These are phyloP conservation scores for Phytophthora pinifolia DNA, from an alignment of 352 stramenopile genomes.

Conservation along the genomic window DNA sequence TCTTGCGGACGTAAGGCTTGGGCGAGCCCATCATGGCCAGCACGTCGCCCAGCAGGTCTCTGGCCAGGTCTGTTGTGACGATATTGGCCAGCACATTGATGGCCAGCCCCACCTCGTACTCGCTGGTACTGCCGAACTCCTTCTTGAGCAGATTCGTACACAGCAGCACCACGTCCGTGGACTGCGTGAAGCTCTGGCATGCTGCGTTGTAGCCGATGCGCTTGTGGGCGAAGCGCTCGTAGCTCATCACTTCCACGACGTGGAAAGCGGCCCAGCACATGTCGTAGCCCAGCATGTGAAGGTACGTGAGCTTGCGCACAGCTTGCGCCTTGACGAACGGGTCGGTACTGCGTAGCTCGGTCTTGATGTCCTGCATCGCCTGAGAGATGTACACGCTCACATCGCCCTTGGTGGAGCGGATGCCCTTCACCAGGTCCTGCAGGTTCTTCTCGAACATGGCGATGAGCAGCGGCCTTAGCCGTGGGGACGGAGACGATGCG, in stretches of 20 bases:
- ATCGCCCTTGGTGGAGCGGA: slow-evolving; percentile 96
- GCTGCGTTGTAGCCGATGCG: slow-evolving; percentile 96
- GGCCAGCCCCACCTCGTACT: slow-evolving; percentile 97
- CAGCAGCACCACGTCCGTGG: slow-evolving; percentile 98
- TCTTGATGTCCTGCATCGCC: slow-evolving; percentile 97
- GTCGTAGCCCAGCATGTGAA: slow-evolving; percentile 99
- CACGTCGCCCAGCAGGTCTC: slow-evolving; percentile 92
- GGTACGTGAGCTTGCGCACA: slow-evolving; percentile 96
- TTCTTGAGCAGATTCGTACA: slow-evolving; percentile 99
- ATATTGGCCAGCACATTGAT: slow-evolving; percentile 99
- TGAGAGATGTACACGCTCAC: slow-evolving; percentile 97
- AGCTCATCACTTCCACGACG: slow-evolving; percentile 98
- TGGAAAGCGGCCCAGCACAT: slow-evolving; percentile 98
- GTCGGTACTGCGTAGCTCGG: slow-evolving; percentile 96
- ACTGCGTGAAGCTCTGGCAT: slow-evolving; percentile 96
- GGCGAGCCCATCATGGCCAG: slow-evolving; percentile 92
- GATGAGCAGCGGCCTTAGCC: not conserved
- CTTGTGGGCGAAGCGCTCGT: slow-evolving; percentile 96
- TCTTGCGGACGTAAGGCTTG: slow-evolving; percentile 98
- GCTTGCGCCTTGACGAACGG: slow-evolving; percentile 97
- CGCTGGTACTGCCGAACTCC: slow-evolving; percentile 88
- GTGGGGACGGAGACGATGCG: slow-evolving; percentile 12
- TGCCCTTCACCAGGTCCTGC: slow-evolving; percentile 98
- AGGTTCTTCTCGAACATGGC: slow-evolving; percentile 98
- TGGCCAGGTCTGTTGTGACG: slow-evolving; percentile 95